phyloP scores from a whole-genome alignment of 1,284 basidiomycete species.

The Golubevia pallescens region DNA sequence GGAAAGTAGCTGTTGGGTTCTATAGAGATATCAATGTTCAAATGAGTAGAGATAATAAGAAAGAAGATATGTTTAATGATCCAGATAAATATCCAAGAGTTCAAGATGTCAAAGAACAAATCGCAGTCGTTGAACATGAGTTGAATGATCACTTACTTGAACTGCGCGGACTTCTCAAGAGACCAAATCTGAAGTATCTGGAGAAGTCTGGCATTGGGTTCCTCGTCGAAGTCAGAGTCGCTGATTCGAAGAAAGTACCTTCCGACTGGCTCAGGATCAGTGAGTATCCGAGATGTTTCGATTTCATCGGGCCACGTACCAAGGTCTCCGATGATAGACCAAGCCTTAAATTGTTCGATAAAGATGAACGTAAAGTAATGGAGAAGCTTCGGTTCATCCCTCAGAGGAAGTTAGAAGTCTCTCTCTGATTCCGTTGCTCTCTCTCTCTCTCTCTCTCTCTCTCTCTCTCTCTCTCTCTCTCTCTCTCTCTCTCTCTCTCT shows the following conservation, averaged over 20 bases:
- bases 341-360: no score
- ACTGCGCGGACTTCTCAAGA: conserved; percentile 34
- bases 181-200: conserved; percentile 47
- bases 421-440: no score
- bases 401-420: no score
- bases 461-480: no score
- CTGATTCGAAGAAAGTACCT: conserved; percentile 47
- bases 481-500: no score
- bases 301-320: no score
- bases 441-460: no score
- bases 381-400: no score
- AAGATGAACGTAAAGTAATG: no score
- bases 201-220: conserved; percentile 41
- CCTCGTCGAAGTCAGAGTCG: conserved; percentile 52
- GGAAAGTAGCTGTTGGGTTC: conserved; percentile 15
- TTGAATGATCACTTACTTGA: conserved; percentile 41
- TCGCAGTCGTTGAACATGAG: conserved; percentile 35
- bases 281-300: no score
- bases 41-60: conserved; percentile 41
- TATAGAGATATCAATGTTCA: conserved; percentile 35
- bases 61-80: conserved; percentile 38
- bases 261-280: conserved; percentile 52
- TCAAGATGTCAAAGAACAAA: conserved; percentile 31
- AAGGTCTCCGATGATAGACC: no score
- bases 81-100: conserved; percentile 32